Conservation (phyloP, 495 filamentous ascomycete genomes). For the Amphirosellinia nigrospora region DNA sequence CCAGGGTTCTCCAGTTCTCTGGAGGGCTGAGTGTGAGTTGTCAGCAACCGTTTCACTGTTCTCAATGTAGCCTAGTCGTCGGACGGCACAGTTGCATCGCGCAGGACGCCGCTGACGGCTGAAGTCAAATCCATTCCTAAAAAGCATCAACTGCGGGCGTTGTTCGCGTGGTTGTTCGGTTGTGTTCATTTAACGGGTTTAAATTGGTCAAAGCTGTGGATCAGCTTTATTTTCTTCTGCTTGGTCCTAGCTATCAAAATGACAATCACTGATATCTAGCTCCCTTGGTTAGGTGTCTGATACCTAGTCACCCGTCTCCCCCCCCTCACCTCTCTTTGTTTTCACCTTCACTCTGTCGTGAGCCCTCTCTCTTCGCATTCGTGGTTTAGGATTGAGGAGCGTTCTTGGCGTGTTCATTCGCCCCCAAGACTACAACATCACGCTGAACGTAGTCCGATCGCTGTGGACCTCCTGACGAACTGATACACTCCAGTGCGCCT, state of each 20-base stretch:
- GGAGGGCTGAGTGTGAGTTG: constrained; percentile 10
- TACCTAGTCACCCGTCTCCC: not conserved
- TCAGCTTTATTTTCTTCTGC: constrained; percentile 3
- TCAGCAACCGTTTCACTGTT: constrained; percentile 7
- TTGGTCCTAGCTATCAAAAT: not conserved
- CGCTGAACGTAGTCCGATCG: not conserved
- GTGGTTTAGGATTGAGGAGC: not conserved
- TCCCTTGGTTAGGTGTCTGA: too few relatives aligned
- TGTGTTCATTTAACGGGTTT: constrained; percentile 11
- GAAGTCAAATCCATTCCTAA: constrained; percentile 17
- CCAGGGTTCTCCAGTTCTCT: constrained; percentile 21
- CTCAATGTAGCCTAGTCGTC: constrained; percentile 17
- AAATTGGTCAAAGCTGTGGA: constrained; percentile 17
- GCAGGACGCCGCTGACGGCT: constrained; percentile 22
- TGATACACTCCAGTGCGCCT: constrained; percentile 15
- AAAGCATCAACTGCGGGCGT: constrained; percentile 9
- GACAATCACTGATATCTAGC: not conserved
- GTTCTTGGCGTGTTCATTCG: not conserved
- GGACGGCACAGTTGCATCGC: constrained; percentile 16
- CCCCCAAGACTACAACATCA: not conserved
- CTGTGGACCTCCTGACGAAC: not conserved
- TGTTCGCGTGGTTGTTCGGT: not conserved
- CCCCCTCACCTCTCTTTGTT: not conserved
- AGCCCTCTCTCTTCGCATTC: not conserved
- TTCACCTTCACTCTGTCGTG: not conserved